phyloP scores from a whole-genome alignment of 2,329 filamentous ascomycete species.

The Nemania diffusa region DNA sequence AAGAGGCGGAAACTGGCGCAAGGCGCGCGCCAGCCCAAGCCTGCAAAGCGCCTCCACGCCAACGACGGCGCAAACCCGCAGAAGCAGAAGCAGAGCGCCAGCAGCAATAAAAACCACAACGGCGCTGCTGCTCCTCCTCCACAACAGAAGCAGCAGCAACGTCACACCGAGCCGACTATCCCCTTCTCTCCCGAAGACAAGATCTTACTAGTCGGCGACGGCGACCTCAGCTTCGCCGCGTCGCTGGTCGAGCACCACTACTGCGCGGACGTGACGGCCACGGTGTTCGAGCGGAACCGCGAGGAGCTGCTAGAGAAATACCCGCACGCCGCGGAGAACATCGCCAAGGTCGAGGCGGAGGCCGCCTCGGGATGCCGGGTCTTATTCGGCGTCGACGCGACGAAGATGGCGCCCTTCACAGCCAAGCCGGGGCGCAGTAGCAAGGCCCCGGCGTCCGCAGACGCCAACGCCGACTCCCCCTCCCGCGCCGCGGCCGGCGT shows the following conservation, averaged over 20 bases:
- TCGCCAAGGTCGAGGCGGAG: constrained; percentile 61
- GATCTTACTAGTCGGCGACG: constrained; percentile 83
- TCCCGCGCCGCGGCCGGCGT: constrained; percentile 39
- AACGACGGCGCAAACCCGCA: constrained; percentile 23
- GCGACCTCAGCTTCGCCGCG: constrained; percentile 80
- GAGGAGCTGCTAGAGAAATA: constrained; percentile 76
- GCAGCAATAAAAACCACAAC: constrained; percentile 3
- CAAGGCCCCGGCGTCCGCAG: constrained; percentile 5
- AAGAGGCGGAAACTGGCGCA: constrained; percentile 53
- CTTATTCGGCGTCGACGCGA: constrained; percentile 74
- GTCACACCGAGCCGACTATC: constrained; percentile 62
- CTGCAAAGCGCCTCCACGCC: constrained; percentile 28
- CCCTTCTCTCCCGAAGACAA: constrained; percentile 74
- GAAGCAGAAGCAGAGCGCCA: constrained; percentile 29
- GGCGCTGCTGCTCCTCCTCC: constrained; percentile 28
- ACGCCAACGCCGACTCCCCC: not conserved
- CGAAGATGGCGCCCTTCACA: constrained; percentile 65
- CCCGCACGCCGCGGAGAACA: constrained; percentile 72
- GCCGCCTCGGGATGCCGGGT: constrained; percentile 57
- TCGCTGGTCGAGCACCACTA: constrained; percentile 73
- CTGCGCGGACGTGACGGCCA: constrained; percentile 74
- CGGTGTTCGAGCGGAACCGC: constrained; percentile 69
- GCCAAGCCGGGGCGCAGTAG: constrained; percentile 49
- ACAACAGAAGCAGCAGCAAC: constrained; percentile 38
- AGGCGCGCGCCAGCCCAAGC: constrained; percentile 34